Evolutionary conservation across 1,284 basidiomycete genomes (phyloP).

Genomic region (Meripilus lineatus): DNA sequence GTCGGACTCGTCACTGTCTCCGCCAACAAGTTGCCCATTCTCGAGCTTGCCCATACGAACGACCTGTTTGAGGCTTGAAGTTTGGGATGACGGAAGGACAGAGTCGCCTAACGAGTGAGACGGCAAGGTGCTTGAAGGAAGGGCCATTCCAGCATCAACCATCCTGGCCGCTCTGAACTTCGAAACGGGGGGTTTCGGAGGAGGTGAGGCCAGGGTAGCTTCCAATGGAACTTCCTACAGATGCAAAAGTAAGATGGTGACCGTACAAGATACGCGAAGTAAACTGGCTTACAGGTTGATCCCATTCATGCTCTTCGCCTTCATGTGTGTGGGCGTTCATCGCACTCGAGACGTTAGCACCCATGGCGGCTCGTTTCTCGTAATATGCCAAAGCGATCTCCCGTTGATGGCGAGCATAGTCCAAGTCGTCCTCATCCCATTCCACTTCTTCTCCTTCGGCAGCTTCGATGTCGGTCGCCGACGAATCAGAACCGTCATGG

Average conservation of each 20-base stretch:
- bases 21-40: conserved; percentile 48
- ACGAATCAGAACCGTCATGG: conserved; percentile 11
- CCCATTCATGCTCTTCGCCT: conserved; percentile 34
- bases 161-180: conserved; percentile 56
- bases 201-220: conserved; percentile 30
- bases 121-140: conserved; percentile 20
- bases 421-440: conserved; percentile 50
- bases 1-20: conserved; percentile 48
- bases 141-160: conserved; percentile 34
- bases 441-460: conserved; percentile 26
- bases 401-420: conserved; percentile 61
- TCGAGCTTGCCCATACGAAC: conserved; percentile 62
- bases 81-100: conserved; percentile 46
- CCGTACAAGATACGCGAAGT: background rate
- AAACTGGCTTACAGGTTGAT: conserved; percentile 38
- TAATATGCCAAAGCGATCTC: conserved; percentile 72
- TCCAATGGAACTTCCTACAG: conserved; percentile 37
- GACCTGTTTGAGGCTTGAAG: conserved; percentile 48
- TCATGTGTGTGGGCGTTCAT: conserved; percentile 45
- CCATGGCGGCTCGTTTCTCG: conserved; percentile 51
- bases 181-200: conserved; percentile 48
- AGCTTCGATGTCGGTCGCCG: conserved; percentile 13
- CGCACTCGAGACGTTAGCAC: conserved; percentile 44
- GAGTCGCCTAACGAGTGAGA: conserved; percentile 40
- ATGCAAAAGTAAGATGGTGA: conserved; percentile 1